phyloP scores from a whole-genome alignment of 1,139 yeast genomes.

The Scheffersomyces stambukii region DNA sequence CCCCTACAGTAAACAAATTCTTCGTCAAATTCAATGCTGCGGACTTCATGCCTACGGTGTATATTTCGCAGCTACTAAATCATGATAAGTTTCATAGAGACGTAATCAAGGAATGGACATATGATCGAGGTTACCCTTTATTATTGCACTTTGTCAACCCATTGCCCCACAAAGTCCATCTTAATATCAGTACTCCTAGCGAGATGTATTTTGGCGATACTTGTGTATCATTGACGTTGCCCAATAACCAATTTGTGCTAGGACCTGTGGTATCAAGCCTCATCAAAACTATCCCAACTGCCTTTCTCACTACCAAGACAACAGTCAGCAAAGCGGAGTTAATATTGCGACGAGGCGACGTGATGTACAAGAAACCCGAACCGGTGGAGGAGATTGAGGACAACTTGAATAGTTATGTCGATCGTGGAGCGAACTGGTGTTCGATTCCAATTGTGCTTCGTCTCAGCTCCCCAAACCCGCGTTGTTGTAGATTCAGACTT shows the following conservation, averaged over 20 bases:
- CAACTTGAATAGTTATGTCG: slow-evolving; percentile 19
- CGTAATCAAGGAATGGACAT: slow-evolving; percentile 6
- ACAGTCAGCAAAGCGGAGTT: slow-evolving; percentile 28
- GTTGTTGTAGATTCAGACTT: slow-evolving; percentile 5
- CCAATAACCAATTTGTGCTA: slow-evolving; percentile 17
- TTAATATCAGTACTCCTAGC: slow-evolving; percentile 9
- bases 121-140: slow-evolving; percentile 11
- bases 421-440: slow-evolving; percentile 31
- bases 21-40: slow-evolving; percentile 28
- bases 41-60: slow-evolving; percentile 26
- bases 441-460: slow-evolving; percentile 30
- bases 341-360: slow-evolving; percentile 18
- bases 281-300: slow-evolving; percentile 26
- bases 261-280: slow-evolving; percentile 4
- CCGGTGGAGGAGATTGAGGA: slow-evolving; percentile 11
- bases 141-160: slow-evolving; percentile 32
- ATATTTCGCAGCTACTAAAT: slow-evolving; percentile 6
- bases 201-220: slow-evolving; percentile 8
- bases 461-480: neutral
- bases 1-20: slow-evolving; percentile 28
- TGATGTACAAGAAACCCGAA: slow-evolving; percentile 4
- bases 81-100: slow-evolving; percentile 6
- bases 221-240: slow-evolving; percentile 18
- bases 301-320: slow-evolving; percentile 20
- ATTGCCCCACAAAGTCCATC: slow-evolving; percentile 5